These are phyloP conservation scores for Trichoderma gamsii DNA, from an alignment of 495 filamentous ascomycete genomes.

Conservation along the genomic window DNA sequence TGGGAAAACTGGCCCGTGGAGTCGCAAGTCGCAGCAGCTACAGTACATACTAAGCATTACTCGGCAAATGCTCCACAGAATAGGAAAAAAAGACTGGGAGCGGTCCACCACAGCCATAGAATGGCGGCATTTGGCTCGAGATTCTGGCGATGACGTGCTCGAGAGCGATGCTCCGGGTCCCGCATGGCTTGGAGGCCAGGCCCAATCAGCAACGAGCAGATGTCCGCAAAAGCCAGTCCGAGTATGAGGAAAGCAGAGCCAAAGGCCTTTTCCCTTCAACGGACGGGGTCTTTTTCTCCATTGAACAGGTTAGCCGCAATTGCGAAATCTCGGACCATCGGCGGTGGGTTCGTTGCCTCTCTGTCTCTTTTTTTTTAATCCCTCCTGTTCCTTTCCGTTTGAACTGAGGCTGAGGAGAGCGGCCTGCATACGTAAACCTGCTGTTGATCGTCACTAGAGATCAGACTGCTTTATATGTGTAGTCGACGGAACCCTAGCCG, in stretches of 20 bases:
- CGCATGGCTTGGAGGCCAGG: constrained; percentile 3
- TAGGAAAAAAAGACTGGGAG: background rate
- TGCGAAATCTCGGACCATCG: constrained; percentile 14
- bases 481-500: background rate
- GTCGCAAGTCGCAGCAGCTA: background rate
- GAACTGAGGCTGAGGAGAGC: background rate
- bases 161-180: constrained; percentile 12
- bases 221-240: constrained; percentile 1
- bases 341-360: constrained; percentile 1
- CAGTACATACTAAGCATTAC: too few species aligned
- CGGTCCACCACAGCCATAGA: background rate
- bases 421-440: background rate
- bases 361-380: background rate
- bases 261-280: background rate
- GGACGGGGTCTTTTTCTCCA: background rate
- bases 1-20: background rate
- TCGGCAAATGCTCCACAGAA: background rate
- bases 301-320: background rate
- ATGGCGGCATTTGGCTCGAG: constrained; percentile 10
- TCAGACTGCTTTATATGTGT: background rate
- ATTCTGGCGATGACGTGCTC: constrained; percentile 12
- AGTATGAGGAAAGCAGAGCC: background rate
- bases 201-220: background rate
- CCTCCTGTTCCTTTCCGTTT: background rate
- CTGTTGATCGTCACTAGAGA: background rate